Evolutionary conservation across 495 filamentous ascomycete species (phyloP).

Genomic region (Podospora comata): DNA sequence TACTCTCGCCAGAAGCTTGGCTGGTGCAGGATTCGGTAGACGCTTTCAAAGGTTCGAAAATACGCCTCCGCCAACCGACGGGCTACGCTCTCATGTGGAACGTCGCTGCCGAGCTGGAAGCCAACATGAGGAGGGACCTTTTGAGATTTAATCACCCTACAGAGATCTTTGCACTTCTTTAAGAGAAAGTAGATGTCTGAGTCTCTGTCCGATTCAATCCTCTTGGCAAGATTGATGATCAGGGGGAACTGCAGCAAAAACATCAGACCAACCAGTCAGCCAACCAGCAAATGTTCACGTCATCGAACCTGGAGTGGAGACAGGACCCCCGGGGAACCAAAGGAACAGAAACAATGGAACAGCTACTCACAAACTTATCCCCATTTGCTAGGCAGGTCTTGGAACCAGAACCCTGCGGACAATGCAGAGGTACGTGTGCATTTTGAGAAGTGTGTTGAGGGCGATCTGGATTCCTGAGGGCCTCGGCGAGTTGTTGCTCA

Average conservation of each 20-base stretch:
- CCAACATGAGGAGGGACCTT: slow-evolving; percentile 33
- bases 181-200: slow-evolving; percentile 36
- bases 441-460: slow-evolving; percentile 11
- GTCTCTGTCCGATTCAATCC: slow-evolving; percentile 37
- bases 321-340: neutral
- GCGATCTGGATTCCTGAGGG: slow-evolving; percentile 20
- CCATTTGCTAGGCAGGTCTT: slow-evolving; percentile 57
- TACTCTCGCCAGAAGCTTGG: slow-evolving; percentile 53
- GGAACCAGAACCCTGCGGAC: slow-evolving; percentile 17
- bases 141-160: slow-evolving; percentile 44
- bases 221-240: slow-evolving; percentile 38
- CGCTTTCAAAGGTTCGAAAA: slow-evolving; percentile 47
- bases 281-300: neutral
- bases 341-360: neutral
- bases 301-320: neutral
- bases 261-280: slow-evolving; percentile 19
- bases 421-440: slow-evolving; percentile 9
- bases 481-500: slow-evolving; percentile 33
- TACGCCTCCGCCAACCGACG: slow-evolving; percentile 52
- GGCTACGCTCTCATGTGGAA: slow-evolving; percentile 42
- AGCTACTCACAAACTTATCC: slow-evolving; percentile 47
- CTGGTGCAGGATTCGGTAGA: slow-evolving; percentile 54
- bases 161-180: slow-evolving; percentile 47
- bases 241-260: slow-evolving; percentile 41
- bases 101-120: slow-evolving; percentile 29